Evolutionary conservation across 176 grass and related monocot species (phyloP), one percentile per base, ranked within the genome.

Genomic region (Typha latifolia): DNA sequence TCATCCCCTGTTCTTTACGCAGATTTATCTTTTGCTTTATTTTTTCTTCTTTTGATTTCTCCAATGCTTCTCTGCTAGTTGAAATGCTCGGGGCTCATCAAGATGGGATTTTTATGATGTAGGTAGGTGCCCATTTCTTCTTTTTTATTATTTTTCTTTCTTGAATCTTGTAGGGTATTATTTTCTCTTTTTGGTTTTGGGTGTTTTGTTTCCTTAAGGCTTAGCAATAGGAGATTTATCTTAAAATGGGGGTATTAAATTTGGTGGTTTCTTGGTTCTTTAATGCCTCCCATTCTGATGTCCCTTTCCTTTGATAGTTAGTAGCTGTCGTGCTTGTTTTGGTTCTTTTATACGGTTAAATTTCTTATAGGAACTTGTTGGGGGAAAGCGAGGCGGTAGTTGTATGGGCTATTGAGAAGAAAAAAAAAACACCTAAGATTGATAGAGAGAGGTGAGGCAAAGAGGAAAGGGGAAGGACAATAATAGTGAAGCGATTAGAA

Each of bases 191-290:
- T 22, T 34, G 55, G 37, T 63, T 47, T 63, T 78, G 19, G 52
- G 47, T 49, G 29, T 37, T 69, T 69, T 57, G 61, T 69, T 62
- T 66, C 23, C 29, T 32, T 29, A 18, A 14, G 11, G 67, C 50
- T 79, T 71, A 19, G 12, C 32, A 59, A 64, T 47, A 24, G 72
- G 61, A 43, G 20, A 66, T 71, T 50, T 79, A 53, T 43, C 67
- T 14, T 69, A 47, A 23, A 51, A 65, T 66, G 52, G 10, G 37
- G 27, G 14, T 24, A 4, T 20, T 59, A 61, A 7, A 20, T 67
- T 59, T 34, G 15, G 19, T 66, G 47, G 23, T 9, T 65, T 65
- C 32, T 32, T 65, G 26, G 14, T 34, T 64, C 20, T 57, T 57
- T 57, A 19, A 22, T 19, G 20, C 20, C 53, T 59, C 53, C 16